Evolutionary conservation across 495 filamentous ascomycete genomes (phyloP), one percentile per base, ranked within the genome.

Genomic region (Entonaema liquescens): DNA sequence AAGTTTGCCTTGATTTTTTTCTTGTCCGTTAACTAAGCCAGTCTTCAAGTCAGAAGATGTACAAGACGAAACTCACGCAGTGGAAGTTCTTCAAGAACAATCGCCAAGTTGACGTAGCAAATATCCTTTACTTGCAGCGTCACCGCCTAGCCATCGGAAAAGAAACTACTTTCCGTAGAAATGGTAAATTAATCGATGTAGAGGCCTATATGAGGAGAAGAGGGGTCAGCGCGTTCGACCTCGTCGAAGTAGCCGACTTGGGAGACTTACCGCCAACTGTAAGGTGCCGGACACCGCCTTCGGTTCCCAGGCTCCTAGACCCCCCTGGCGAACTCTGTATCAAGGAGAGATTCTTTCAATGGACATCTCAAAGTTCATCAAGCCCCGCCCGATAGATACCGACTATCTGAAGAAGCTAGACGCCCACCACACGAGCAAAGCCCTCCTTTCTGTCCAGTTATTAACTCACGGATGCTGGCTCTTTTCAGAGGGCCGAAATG

Each of bases 1-100:
- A 40, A 56, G n/a, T 63, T 47, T 63, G 53, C 61, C 58, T 64
- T 17, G 17, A 0, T 19, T 38, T 44, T 21, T 52, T 23, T 8
- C 53, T 42, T 26, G 62, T 44, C 58, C 52, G 57, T 66, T 68
- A 62, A 65, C 70, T 66, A 73, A 73, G 65, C 42, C 44, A 47
- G 40, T 59, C 47, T 56, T 59, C 7, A 54, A 78, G 76, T 15
- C 72, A 70, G 35, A 80, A 80, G 71, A 80, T 80, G 79, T 80
- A 80, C 54, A 80, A 80, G 74, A 80, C 79, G 42, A 75, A 78
- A 53, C 77, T 80, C 53, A 78, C 77, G 35, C 76, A 78, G 42
- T 80, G 79, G 79, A 77, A 78, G 26, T 77, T 80, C 64, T 76
- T 77, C 63, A 80, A 80, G 73, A 79, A 80, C 60, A 79, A 79